Conservation (phyloP, 257 asterid genomes). For the Jacaranda mimosifolia region DNA sequence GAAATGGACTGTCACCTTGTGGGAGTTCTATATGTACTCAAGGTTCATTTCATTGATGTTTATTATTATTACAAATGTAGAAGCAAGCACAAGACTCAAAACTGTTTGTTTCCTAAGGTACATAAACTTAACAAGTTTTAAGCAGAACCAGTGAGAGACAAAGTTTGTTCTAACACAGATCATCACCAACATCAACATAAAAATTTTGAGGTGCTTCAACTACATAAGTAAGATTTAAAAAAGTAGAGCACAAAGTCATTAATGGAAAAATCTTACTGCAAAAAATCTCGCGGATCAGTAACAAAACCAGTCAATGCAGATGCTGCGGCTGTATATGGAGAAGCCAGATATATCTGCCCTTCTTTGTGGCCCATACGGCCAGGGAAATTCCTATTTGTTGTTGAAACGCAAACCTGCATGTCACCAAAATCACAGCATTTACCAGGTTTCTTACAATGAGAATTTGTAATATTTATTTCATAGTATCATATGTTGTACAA, state of each 20-base stretch:
- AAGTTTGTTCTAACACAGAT: not conserved
- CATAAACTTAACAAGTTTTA: not conserved
- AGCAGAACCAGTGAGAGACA: not conserved
- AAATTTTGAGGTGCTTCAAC: not conserved
- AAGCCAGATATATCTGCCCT: conserved; percentile 95
- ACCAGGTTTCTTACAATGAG: not conserved
- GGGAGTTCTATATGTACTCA: not conserved
- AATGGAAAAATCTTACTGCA: conserved; percentile 53
- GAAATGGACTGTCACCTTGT: not conserved
- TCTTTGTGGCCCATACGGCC: conserved; percentile 97
- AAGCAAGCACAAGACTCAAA: not conserved
- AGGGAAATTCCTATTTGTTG: conserved; percentile 86
- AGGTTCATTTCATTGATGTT: not conserved
- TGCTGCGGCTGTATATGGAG: conserved; percentile 98
- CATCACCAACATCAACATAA: not conserved
- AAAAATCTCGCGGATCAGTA: conserved; percentile 90
- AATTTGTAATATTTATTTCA: not conserved
- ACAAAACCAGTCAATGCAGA: conserved; percentile 90
- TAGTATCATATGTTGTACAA: not conserved
- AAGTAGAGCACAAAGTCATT: not conserved
- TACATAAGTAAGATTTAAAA: conserved; percentile 5
- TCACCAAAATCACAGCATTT: not conserved
- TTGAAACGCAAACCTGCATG: conserved; percentile 82
- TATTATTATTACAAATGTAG: conserved; percentile 12
- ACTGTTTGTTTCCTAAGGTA: conserved; percentile 7